Conservation (phyloP, 177 flowering plant genomes). For the Vitis hybrid region DNA sequence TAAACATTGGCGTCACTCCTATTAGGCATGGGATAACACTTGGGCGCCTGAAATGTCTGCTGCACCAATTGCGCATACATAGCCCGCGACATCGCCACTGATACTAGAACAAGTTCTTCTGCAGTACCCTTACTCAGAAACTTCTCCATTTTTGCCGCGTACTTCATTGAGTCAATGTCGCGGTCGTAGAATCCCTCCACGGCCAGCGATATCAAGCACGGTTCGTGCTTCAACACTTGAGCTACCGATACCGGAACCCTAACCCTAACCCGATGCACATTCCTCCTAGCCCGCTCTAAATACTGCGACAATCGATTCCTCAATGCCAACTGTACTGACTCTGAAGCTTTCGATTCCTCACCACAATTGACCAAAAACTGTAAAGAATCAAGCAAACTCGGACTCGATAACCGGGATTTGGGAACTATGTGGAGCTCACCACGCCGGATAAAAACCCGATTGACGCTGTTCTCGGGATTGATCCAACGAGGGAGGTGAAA, state of each 20-base stretch:
- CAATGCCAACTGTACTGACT: conserved; percentile 49
- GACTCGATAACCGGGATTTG: conserved; percentile 29
- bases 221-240: conserved; percentile 75
- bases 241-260: conserved; percentile 83
- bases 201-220: conserved; percentile 70
- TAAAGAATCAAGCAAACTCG: conserved; percentile 49
- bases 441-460: conserved; percentile 71
- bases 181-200: conserved; percentile 92
- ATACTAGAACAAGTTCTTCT: conserved; percentile 65
- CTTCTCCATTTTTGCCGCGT: conserved; percentile 80
- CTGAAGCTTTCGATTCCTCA: conserved; percentile 47
- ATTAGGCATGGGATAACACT: conserved; percentile 73
- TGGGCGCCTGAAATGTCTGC: conserved; percentile 90
- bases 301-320: conserved; percentile 47
- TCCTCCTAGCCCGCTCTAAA: conserved; percentile 60
- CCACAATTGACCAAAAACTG: conserved; percentile 23
- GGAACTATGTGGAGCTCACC: conserved; percentile 65
- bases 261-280: conserved; percentile 66
- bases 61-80: conserved; percentile 91
- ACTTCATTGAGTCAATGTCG: conserved; percentile 87
- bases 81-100: conserved; percentile 77
- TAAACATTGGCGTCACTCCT: conserved; percentile 42
- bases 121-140: conserved; percentile 56
- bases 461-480: conserved; percentile 57
- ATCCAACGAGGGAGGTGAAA: conserved; percentile 81